These are phyloP conservation scores for Batkoa obscura DNA, from an alignment of 371 early-diverging fungal genomes.

Conservation along the genomic window DNA sequence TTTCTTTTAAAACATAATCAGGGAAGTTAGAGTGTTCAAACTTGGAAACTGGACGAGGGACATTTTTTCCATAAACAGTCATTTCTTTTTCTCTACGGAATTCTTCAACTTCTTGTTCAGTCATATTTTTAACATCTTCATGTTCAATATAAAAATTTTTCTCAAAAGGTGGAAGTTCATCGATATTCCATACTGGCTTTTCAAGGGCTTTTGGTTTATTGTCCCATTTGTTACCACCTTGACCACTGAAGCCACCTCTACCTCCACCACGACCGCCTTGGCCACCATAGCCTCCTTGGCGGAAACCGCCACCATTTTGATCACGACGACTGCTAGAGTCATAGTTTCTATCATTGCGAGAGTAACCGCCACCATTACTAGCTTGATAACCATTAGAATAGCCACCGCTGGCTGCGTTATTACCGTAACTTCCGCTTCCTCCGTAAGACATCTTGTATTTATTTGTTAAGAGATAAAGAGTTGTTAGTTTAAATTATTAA, in stretches of 20 bases:
- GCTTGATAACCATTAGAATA: background rate
- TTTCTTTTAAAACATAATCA: constrained; percentile 37
- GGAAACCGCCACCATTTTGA: background rate
- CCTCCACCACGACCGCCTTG: background rate
- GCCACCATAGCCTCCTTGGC: background rate
- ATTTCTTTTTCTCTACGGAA: constrained; percentile 37
- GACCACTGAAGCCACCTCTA: background rate
- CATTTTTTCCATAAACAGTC: constrained; percentile 35
- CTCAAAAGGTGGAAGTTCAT: constrained; percentile 44
- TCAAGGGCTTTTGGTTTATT: background rate
- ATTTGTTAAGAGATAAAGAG: background rate
- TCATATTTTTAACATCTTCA: constrained; percentile 36
- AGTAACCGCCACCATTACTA: background rate
- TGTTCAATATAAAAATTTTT: constrained; percentile 75
- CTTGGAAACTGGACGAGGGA: constrained; percentile 58
- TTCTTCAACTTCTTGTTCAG: constrained; percentile 24
- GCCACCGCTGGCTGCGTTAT: background rate
- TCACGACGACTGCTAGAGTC: background rate
- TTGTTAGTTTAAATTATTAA: background rate
- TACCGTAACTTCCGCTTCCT: background rate
- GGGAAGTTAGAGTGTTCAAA: constrained; percentile 82
- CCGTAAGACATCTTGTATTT: background rate
- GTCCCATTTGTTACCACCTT: background rate
- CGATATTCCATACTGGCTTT: constrained; percentile 44
- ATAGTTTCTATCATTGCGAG: background rate